A percentile compares a stretch with the other conserved stretches of the same genome.
These are phyloP conservation scores for Sclerotinia nivalis DNA, from an alignment of 2,329 filamentous ascomycete species.

Conservation along the genomic window DNA sequence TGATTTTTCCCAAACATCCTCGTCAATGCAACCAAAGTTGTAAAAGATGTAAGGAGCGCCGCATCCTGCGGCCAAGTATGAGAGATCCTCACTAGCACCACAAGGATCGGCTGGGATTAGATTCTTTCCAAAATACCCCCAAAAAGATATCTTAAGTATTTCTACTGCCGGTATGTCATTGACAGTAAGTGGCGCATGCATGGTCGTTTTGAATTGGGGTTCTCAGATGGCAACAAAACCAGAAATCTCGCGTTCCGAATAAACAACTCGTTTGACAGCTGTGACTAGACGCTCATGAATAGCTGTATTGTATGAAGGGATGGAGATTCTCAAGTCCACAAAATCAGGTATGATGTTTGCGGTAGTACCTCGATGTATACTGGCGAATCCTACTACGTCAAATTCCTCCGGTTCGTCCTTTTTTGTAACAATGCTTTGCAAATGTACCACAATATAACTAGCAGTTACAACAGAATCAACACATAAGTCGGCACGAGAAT, in stretches of 20 bases:
- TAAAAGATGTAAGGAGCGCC: background rate
- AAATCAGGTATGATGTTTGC: constrained; percentile 49
- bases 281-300: constrained; percentile 43
- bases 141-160: constrained; percentile 31
- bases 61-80: constrained; percentile 47
- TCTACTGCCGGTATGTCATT: constrained; percentile 24
- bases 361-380: constrained; percentile 46
- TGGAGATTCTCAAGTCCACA: constrained; percentile 46
- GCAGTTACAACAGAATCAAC: constrained; percentile 52
- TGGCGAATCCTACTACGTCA: constrained; percentile 48
- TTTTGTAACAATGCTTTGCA: constrained; percentile 46
- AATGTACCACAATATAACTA: constrained; percentile 44
- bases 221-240: constrained; percentile 43
- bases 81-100: constrained; percentile 38
- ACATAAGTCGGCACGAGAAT: constrained; percentile 45
- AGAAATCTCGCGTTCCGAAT: constrained; percentile 49
- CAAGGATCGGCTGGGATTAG: constrained; percentile 18
- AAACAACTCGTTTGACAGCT: constrained; percentile 48
- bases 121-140: constrained; percentile 29
- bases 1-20: background rate
- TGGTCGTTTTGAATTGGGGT: constrained; percentile 26
- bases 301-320: constrained; percentile 42
- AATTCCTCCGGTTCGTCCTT: constrained; percentile 44
- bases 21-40: background rate
- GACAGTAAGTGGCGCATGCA: constrained; percentile 34